These are phyloP conservation scores for Pyrenula massariospora DNA, from an alignment of 495 filamentous ascomycete species.

Conservation along the genomic window DNA sequence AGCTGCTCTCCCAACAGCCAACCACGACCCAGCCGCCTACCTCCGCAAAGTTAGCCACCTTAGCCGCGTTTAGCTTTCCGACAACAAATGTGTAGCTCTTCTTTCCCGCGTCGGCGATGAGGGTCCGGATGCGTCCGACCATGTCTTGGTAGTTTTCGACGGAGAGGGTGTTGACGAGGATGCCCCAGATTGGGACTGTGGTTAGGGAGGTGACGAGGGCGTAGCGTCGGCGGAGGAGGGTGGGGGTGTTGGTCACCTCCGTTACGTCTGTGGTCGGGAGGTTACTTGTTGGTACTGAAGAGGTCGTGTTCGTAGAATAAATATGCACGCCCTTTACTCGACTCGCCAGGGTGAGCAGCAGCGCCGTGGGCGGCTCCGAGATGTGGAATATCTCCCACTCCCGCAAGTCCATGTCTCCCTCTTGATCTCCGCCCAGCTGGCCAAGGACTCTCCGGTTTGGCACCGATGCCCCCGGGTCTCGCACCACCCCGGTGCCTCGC, in stretches of 20 bases:
- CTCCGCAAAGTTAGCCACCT: slow-evolving; percentile 92
- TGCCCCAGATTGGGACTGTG: slow-evolving; percentile 76
- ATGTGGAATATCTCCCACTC: slow-evolving; percentile 84
- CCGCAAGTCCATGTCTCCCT: slow-evolving; percentile 28
- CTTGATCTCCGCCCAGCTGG: slow-evolving; percentile 13
- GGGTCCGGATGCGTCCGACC: slow-evolving; percentile 54
- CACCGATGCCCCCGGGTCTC: slow-evolving; percentile 66
- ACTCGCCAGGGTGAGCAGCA: slow-evolving; percentile 79
- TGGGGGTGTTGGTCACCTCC: slow-evolving; percentile 35
- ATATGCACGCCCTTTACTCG: slow-evolving; percentile 70
- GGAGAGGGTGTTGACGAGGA: slow-evolving; percentile 87
- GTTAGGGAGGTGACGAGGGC: slow-evolving; percentile 70
- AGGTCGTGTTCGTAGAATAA: slow-evolving; percentile 36
- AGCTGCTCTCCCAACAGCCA: slow-evolving; percentile 92
- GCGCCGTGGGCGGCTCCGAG: slow-evolving; percentile 67
- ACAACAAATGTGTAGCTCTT: slow-evolving; percentile 95
- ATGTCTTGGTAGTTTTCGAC: slow-evolving; percentile 82
- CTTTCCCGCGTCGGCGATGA: slow-evolving; percentile 68
- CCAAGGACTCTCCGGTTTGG: slow-evolving; percentile 54
- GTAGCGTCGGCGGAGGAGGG: slow-evolving; percentile 72
- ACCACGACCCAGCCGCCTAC: slow-evolving; percentile 94
- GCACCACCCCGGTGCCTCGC: slow-evolving; percentile 57
- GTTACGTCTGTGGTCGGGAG: background rate
- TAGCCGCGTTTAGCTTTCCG: slow-evolving; percentile 89
- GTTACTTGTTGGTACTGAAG: slow-evolving; percentile 18